A percentile compares a stretch with the other conserved stretches of the same genome.
Conservation (phyloP, 768 basidiomycete species). For the Leccinum aurantiacum region DNA sequence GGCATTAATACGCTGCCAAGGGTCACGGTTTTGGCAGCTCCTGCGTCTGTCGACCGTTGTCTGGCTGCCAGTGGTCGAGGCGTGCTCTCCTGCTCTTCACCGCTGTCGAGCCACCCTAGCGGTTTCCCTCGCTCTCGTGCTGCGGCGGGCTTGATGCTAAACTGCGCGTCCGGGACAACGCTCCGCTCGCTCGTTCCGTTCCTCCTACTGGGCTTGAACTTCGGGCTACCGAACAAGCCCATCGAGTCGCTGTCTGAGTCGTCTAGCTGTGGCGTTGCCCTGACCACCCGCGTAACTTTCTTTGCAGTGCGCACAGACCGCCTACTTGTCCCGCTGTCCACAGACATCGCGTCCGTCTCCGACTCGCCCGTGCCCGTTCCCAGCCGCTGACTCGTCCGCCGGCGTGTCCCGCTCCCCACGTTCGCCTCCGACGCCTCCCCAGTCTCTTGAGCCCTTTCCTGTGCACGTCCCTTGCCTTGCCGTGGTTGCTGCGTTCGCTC, state of each 20-base stretch:
- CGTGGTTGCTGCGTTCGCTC: slow-evolving; percentile 21
- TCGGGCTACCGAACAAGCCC: not conserved
- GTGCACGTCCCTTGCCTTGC: slow-evolving; percentile 3
- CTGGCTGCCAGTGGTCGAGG: slow-evolving; percentile 21
- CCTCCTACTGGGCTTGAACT: not conserved
- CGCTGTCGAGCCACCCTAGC: slow-evolving; percentile 3
- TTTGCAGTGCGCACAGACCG: slow-evolving; percentile 9
- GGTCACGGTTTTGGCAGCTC: not conserved
- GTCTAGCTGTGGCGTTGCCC: not conserved
- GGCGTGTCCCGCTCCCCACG: not conserved
- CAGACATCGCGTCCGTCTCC: slow-evolving; percentile 32
- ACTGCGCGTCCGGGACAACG: not conserved
- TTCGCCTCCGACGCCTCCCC: slow-evolving; percentile 8
- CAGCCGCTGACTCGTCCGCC: not conserved
- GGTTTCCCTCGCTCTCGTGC: slow-evolving; percentile 2
- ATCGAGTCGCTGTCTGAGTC: slow-evolving; percentile 1
- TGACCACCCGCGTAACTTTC: not conserved
- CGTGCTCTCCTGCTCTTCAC: slow-evolving; percentile 21
- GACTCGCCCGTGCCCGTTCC: slow-evolving; percentile 4
- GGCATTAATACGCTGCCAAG: slow-evolving; percentile 7
- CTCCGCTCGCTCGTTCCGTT: not conserved
- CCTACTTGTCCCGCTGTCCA: slow-evolving; percentile 21
- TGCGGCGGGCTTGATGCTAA: not conserved
- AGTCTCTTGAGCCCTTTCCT: not conserved
- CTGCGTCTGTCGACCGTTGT: not conserved